Percentiles rank a stretch among this genome's conserved stretches.
Evolutionary conservation across 352 stramenopile genomes (phyloP).

Genomic region (Phytophthora ramorum): DNA sequence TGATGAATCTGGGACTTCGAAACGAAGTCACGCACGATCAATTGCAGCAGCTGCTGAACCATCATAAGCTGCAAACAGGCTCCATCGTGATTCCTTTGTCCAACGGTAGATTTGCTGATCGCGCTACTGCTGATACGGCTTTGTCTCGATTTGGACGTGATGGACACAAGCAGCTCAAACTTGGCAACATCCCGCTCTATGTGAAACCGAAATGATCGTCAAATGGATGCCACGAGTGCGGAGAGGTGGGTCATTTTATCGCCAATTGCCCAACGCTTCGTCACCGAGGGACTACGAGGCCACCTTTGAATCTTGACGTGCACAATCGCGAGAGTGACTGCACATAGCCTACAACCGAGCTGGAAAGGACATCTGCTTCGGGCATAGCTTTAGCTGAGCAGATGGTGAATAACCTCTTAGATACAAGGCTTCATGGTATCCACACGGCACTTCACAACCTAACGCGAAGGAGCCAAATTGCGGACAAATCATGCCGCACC

Average conservation of each 20-base stretch:
- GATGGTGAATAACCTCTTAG: no score
- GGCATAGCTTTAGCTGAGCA: no score
- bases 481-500: neutral
- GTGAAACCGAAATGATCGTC: neutral
- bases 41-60: neutral
- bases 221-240: constrained; percentile 1
- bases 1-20: constrained; percentile 2
- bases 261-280: neutral
- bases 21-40: constrained; percentile 1
- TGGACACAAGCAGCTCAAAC: neutral
- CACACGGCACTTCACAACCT: no score
- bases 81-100: neutral
- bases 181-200: neutral
- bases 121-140: neutral
- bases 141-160: neutral
- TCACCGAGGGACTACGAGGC: no score
- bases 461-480: neutral
- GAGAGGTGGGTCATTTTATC: constrained; percentile 2
- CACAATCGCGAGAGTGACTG: neutral
- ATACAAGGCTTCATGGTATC: no score
- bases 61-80: neutral
- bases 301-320: neutral
- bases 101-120: neutral
- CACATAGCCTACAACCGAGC: neutral
- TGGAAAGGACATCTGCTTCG: no score